Evolutionary conservation across 2,329 filamentous ascomycete genomes (phyloP), one percentile per base, ranked within the genome.

Genomic region (Paraconiothyrium sp.): DNA sequence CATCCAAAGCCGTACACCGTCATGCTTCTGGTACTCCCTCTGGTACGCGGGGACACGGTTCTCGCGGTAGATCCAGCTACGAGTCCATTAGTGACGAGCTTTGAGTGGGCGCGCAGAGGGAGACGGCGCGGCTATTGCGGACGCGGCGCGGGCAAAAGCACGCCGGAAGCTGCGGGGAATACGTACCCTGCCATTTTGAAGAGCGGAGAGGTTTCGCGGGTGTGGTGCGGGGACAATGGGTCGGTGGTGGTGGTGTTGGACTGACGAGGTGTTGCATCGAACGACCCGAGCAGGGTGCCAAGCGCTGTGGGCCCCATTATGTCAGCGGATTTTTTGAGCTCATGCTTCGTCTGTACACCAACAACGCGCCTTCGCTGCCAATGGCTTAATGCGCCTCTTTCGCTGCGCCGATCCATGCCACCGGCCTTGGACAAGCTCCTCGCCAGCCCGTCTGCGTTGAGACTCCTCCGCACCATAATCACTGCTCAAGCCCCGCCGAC

Each of bases 31-130:
- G 84, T 92, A 93, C 72, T 87, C 81, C 76, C 87, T 85, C 86
- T 94, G 92, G 83, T 90, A 86, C 77, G 90, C 74, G 60, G 90
- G 90, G 74, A 94, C 91, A 75, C 86, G 87, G 87, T 94, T 94
- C 79, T 87, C 85, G 80, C 89, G 89, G 86, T 92, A 84, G 83
- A 93, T 69, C 70, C 72, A 78, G 72, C 76, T 78, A 66, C 54
- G 57, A 50, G 30, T 37, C 75, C 75, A 72, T 78, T 65, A 78
- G 76, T 73, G 63, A 59, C 57, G 62, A 63, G 59, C 66, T 61
- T 54, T 60, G 59, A 60, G 62, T 30, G 59, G 58, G 39, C 62
- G 57, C 54, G 63, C 56, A 55, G 58, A 60, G 41, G 61, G 32
- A 55, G 60, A 16, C 51, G 51, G 57, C 52, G 52, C 48, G 41